Base-by-base conservation (phyloP, 306 rosid genomes). In the Cyamopsis tetragonoloba region DNA sequence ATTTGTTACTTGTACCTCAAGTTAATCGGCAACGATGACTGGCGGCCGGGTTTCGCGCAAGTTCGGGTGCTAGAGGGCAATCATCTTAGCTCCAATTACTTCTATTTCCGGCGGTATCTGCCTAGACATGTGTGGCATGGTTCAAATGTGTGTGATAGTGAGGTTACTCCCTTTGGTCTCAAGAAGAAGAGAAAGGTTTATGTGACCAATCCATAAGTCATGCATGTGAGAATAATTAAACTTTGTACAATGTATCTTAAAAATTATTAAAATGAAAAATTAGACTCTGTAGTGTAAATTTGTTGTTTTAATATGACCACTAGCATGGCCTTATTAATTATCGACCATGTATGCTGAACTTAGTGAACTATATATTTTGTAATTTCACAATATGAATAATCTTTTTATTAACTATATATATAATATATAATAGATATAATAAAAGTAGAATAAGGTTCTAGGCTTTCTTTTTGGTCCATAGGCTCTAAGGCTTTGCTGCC, bases 41-140 rank as follows among this genome's bases (percentile, higher is more conserved):
- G 98, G 98, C 74, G 92, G 44, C 95, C 92, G 0, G 98, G 92
- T 43, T 89, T 80, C 6, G 92, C 81, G 0, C 90, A 87, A 2
- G 82, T 92, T 27, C 73, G 15, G 7, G 77, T 80, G 37, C 66
- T 74, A 12, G 85, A 75, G 9, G 79, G 79, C 23, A 62, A 85
- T 6, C 83, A 77, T 72, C 77, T 89, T 2, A 74, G 76, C 76
- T 89, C 96, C 0, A 23, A 80, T 66, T 62, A 80, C 68, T 92
- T 92, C 79, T 79, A 82, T 46, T 85, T 89, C 28, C 75, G 89
- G 1, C 67, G 78, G 24, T 87, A 79, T 20, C 7, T 92, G 62
- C 95, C 98, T 2, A 78, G 92, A 34, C 82, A 63, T 50, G 91
- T 82, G 5, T 92, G 96, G 96, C 95, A 87, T 77, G 98, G 98